Evolutionary conservation across 345 rosid species (phyloP).

Genomic region (Moricandia arvensis): DNA sequence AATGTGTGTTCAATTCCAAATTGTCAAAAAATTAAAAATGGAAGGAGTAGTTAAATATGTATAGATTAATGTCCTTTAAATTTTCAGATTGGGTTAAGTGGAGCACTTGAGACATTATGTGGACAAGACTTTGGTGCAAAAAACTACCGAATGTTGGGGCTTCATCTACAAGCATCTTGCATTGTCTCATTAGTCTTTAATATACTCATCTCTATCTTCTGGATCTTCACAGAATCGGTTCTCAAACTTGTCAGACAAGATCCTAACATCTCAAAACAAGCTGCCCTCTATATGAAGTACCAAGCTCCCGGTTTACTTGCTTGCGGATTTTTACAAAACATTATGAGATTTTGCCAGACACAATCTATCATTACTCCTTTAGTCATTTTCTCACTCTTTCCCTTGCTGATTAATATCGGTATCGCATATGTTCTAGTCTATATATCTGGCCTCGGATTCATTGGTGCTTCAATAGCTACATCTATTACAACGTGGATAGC

Average conservation of each 20-base stretch:
- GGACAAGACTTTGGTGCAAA: background rate
- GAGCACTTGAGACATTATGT: background rate
- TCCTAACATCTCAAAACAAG: slow-evolving; percentile 46
- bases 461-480: slow-evolving; percentile 70
- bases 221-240: slow-evolving; percentile 56
- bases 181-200: slow-evolving; percentile 49
- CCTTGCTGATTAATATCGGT: slow-evolving; percentile 50
- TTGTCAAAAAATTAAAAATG: too few relatives aligned
- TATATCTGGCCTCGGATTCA: slow-evolving; percentile 48
- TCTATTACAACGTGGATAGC: slow-evolving; percentile 68
- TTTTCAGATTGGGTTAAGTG: background rate
- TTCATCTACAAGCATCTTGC: slow-evolving; percentile 73
- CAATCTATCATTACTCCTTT: slow-evolving; percentile 56
- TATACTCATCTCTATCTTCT: slow-evolving; percentile 52
- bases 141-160: slow-evolving; percentile 34
- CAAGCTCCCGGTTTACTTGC: slow-evolving; percentile 71
- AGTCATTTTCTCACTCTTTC: slow-evolving; percentile 45
- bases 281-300: slow-evolving; percentile 59
- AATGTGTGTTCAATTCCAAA: too few relatives aligned
- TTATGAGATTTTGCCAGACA: slow-evolving; percentile 75
- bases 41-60: background rate
- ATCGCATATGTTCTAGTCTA: slow-evolving; percentile 46
- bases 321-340: slow-evolving; percentile 60
- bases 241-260: slow-evolving; percentile 59
- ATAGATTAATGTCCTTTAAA: background rate